Base-by-base conservation (phyloP, 805 yeast genomes). In the Candida awuae region DNA sequence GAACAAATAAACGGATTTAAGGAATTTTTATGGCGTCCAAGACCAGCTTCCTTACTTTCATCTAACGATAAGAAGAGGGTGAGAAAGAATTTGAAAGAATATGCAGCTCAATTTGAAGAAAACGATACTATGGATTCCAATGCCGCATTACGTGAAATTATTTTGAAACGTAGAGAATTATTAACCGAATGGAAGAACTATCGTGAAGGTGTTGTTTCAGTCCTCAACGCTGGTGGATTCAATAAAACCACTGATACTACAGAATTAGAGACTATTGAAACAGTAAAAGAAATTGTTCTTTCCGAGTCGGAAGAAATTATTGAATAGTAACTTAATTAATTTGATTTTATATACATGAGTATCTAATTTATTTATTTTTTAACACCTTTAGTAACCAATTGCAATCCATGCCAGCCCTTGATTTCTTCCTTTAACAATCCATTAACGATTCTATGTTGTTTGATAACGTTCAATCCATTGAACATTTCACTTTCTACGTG, bases 21-120 rank as follows among this genome's bases (percentile, higher is more conserved):
- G 65, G 88, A 84, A 46, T 84, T 90, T 55, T 69, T 76, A 46
- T 92, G 99, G 99, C 84, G 99, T 71, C 97, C 97, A 55, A 80
- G 98, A 67, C 98, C 98, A 37, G 75, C 74, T 15, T 71, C 87
- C 2, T 63, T 80, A 48, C 75, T 92, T 57, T 68, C 79, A 45
- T 77, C 80, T 53, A 81, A 77, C 49, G 94, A 85, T 61, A 77
- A 77, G 69, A 85, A 86, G 81, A 82, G 80, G 72, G 86, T 92
- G 47, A 76, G 85, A 69, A 84, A 84, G 82, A 82, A 82, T 67
- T 67, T 90, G 68, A 77, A 80, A 59, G 90, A 84, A 64, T 85
- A 83, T 73, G 71, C 87, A 52, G 92, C 92, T 30, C 87, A 85
- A 65, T 92, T 88, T 67, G 97, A 90, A 51, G 95, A 87, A 66